Conservation (phyloP, 352 stramenopile genomes). For the Nothophytophthora sp. region DNA sequence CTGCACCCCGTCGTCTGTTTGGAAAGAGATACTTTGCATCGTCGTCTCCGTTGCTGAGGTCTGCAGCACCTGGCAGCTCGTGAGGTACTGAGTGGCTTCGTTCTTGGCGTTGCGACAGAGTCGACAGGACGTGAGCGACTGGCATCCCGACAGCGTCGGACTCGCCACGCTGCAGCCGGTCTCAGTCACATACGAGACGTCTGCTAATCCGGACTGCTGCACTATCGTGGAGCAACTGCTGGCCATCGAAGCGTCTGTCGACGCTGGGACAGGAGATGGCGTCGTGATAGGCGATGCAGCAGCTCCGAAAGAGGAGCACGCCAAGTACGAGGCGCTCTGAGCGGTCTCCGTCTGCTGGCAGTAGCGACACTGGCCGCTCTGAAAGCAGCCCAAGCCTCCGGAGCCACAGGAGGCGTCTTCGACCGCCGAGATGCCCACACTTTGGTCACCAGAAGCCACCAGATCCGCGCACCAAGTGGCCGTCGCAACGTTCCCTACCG, state of each 20-base stretch:
- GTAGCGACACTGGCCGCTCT: constrained; percentile 26
- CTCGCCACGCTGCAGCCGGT: constrained; percentile 19
- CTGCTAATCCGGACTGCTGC: constrained; percentile 13
- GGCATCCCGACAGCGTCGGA: constrained; percentile 27
- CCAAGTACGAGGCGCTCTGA: constrained; percentile 20
- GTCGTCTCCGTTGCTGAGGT: no score
- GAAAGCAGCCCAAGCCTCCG: constrained; percentile 32
- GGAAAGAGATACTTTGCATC: no score
- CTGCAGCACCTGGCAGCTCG: no score
- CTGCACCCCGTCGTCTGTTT: no score
- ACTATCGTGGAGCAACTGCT: constrained; percentile 18
- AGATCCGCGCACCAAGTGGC: constrained; percentile 6
- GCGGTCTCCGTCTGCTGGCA: constrained; percentile 22
- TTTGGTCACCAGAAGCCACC: constrained; percentile 18
- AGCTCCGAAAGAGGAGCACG: constrained; percentile 1
- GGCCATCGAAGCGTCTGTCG: neutral
- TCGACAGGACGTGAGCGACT: constrained; percentile 35
- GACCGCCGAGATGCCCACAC: constrained; percentile 27
- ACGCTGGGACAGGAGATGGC: neutral
- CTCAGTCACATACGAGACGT: constrained; percentile 40
- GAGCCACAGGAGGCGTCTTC: constrained; percentile 20
- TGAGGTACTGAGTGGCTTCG: no score
- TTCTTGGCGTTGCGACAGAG: constrained; percentile 55
- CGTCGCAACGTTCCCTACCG: neutral
- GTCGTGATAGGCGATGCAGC: neutral